Conservation (phyloP, 192 early-diverging fungal genomes). For the Entophlyctis luteolus region DNA sequence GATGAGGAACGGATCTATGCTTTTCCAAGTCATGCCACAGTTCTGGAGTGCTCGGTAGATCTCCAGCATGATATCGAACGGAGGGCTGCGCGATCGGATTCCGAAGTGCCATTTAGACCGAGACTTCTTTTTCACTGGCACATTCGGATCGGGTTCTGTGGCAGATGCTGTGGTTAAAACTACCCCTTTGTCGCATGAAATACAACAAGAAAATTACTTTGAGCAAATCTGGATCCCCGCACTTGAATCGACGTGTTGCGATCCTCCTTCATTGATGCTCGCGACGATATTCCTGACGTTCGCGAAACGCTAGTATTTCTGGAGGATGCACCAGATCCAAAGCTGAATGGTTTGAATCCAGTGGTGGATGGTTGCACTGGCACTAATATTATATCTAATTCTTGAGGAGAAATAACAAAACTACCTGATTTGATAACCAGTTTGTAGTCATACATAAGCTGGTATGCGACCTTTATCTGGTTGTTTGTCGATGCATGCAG, state of each 20-base stretch:
- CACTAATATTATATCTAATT: too few relatives aligned
- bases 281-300: constrained; percentile 1
- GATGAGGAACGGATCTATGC: constrained; percentile 82
- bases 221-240: constrained; percentile 1
- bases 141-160: neutral
- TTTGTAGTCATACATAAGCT: constrained; percentile 84
- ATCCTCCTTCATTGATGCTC: constrained; percentile 9
- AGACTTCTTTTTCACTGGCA: constrained; percentile 37
- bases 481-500: constrained; percentile 83
- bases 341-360: constrained; percentile 17
- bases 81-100: constrained; percentile 85
- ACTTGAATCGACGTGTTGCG: constrained; percentile 17
- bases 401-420: too few relatives aligned
- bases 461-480: constrained; percentile 94
- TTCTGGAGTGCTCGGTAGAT: constrained; percentile 90
- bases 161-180: neutral
- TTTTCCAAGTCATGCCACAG: constrained; percentile 89
- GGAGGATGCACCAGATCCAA: constrained; percentile 9
- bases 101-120: constrained; percentile 97
- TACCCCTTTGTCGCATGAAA: neutral
- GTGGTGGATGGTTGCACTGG: neutral
- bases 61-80: constrained; percentile 94
- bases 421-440: constrained; percentile 28
- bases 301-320: too few relatives aligned
- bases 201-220: neutral